Percentiles rank a stretch among this genome's conserved stretches.
phyloP scores from a whole-genome alignment of 768 basidiomycete species.

The Pleurotus pulmonarius region DNA sequence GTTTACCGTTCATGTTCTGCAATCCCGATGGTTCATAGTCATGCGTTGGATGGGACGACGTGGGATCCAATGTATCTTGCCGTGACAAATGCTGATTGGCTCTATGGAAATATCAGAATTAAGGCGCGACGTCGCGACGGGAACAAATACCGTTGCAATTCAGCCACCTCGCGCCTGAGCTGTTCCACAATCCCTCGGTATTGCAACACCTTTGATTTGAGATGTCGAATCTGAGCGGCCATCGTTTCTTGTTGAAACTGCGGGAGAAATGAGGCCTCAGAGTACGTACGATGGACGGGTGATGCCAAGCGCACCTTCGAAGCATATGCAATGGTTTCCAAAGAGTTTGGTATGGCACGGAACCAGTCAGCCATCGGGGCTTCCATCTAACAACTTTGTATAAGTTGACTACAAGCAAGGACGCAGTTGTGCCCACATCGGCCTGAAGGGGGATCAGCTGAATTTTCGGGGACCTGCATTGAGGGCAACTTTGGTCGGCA shows the following conservation, averaged over 20 bases:
- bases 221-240: conserved; percentile 62
- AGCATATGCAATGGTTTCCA: conserved; percentile 65
- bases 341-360: conserved; percentile 50
- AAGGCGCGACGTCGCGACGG: conserved; percentile 7
- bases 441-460: conserved; percentile 71
- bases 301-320: conserved; percentile 47
- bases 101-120: conserved; percentile 29
- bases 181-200: conserved; percentile 50
- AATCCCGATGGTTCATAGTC: conserved; percentile 28
- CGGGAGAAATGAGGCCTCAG: background rate
- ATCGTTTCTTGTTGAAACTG: conserved; percentile 82
- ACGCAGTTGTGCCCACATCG: conserved; percentile 44
- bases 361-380: conserved; percentile 85
- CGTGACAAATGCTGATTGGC: conserved; percentile 41
- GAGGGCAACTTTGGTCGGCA: conserved; percentile 69
- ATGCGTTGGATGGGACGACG: conserved; percentile 14
- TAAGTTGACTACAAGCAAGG: too few species aligned
- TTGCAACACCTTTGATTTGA: conserved; percentile 55
- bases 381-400: conserved; percentile 51
- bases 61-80: conserved; percentile 48
- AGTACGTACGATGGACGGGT: background rate
- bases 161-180: conserved; percentile 44
- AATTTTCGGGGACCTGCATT: conserved; percentile 60
- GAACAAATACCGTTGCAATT: conserved; percentile 52
- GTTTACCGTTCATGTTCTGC: conserved; percentile 62